phyloP scores from a whole-genome alignment of 2,329 filamentous ascomycete species.

The Cordyceps pruinosa region DNA sequence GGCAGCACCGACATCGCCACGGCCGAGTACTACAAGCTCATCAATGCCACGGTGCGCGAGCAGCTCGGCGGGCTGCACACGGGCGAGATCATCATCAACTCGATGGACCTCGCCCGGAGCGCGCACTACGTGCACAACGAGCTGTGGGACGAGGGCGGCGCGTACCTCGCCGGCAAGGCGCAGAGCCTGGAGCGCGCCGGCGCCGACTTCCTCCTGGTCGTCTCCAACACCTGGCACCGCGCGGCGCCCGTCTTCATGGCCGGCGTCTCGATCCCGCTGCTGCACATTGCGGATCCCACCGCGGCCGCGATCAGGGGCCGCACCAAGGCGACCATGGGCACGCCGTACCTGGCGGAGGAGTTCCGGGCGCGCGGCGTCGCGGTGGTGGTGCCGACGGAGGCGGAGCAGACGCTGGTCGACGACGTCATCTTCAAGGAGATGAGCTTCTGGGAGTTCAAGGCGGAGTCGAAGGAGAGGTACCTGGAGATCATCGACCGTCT shows the following conservation, averaged over 20 bases:
- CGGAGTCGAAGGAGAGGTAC: conserved; percentile 3
- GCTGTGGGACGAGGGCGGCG: conserved; percentile 15
- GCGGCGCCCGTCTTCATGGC: conserved; percentile 19
- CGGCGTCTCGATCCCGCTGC: conserved; percentile 15
- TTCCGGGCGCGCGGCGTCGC: conserved; percentile 10
- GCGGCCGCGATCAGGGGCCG: conserved; percentile 8
- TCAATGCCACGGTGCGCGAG: conserved; percentile 13
- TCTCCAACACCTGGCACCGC: conserved; percentile 16
- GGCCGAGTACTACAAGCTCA: conserved; percentile 16
- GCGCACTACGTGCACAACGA: conserved; percentile 15
- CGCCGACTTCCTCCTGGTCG: conserved; percentile 16
- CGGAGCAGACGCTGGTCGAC: conserved; percentile 12
- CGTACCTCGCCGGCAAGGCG: conserved; percentile 14
- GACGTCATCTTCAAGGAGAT: conserved; percentile 13
- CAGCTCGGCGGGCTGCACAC: conserved; percentile 15
- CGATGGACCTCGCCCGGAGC: conserved; percentile 15
- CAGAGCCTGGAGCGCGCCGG: conserved; percentile 14
- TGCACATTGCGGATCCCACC: conserved; percentile 15
- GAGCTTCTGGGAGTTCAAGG: conserved; percentile 7
- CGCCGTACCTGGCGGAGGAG: conserved; percentile 12
- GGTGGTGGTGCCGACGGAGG: conserved; percentile 13
- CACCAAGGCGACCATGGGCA: conserved; percentile 15
- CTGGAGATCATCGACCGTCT: conserved; percentile 13
- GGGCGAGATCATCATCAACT: conserved; percentile 16
- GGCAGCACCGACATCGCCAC: conserved; percentile 18